Base-by-base conservation (phyloP, 108 stramenopile genomes). In the Cyclostephanos invisitatus region DNA sequence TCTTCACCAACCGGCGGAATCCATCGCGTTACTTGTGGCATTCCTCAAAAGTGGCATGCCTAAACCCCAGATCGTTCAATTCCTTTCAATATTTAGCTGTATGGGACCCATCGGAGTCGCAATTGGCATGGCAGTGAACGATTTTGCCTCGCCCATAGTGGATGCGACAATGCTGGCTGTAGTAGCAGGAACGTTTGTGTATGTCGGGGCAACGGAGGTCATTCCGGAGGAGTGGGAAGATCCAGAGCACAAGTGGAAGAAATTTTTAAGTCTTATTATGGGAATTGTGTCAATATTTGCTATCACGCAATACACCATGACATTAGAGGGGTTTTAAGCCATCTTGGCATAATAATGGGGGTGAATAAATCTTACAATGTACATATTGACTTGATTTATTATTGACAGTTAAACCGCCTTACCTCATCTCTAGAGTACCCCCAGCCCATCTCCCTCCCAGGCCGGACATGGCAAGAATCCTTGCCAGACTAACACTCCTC, bases 101-200 rank as follows among this genome's bases (percentile, higher is more conserved):
- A 92, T 96, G 91, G 92, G 94, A 35, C 92, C 93, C 2, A 82
- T 96, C 27, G 94, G 96, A 21, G 87, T 89, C 6, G 86, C 77
- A 3, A 70, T 92, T 42, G 96, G 96, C 28, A 90, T 95, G 87
- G 91, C 87, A 3, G 91, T 97, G 56, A 92, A 95, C 67, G 83
- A 84, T 65, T 92, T 91, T 80, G 94, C 94, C 5, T 84, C 89
- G 9, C 94, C 94, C n/a, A 75, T 93, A 64, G 89, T 96, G 24
- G 94, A 97, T 82, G 86, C 97, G n/a, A 83, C 92, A 25, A 92
- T 98, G 91, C 77, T 97, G 62, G 97, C 98, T 11, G 70, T 97
- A 64, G 96, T 97, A 36, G 98, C 98, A 15, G 98, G 98, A 70
- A 98, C 98, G 7, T 98, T 98, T 79, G 85, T 98, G n/a, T 98